A percentile compares a stretch with the other conserved stretches of the same genome.
Conservation (phyloP, 495 filamentous ascomycete species). For the Annulohypoxylon moriforme region DNA sequence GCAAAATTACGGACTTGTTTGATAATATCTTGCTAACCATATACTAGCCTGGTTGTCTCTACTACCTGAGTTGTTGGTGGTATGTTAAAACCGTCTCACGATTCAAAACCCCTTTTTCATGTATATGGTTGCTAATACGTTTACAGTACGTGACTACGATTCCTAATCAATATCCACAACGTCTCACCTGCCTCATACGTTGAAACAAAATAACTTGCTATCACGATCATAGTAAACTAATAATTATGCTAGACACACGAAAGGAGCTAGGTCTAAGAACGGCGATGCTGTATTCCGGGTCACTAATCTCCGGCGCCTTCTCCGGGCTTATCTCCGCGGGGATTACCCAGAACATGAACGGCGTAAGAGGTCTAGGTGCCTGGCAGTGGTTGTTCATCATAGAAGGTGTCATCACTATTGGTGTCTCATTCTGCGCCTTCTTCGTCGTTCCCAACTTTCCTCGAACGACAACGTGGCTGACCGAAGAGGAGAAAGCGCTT, state of each 20-base stretch:
- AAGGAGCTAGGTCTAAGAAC: constrained; percentile 67
- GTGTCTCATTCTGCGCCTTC: constrained; percentile 59
- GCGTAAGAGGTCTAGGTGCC: constrained; percentile 55
- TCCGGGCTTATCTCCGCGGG: constrained; percentile 72
- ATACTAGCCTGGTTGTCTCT: constrained; percentile 61
- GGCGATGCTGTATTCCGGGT: constrained; percentile 71
- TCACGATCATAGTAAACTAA: constrained; percentile 28
- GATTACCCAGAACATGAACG: constrained; percentile 62
- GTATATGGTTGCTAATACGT: constrained; percentile 43
- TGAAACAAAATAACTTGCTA: not conserved
- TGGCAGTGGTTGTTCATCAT: constrained; percentile 84
- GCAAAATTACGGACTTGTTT: not conserved
- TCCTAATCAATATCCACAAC: constrained; percentile 51
- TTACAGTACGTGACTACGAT: constrained; percentile 49
- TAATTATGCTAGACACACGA: constrained; percentile 55
- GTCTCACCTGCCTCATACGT: constrained; percentile 31
- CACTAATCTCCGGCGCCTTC: constrained; percentile 71
- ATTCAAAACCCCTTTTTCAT: constrained; percentile 52
- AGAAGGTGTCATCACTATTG: constrained; percentile 70
- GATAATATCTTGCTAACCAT: constrained; percentile 21
- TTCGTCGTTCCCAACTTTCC: constrained; percentile 83
- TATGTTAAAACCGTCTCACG: constrained; percentile 39
- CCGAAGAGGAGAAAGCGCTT: constrained; percentile 73
- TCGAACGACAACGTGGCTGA: constrained; percentile 79
- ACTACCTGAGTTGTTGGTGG: constrained; percentile 69